phyloP scores from a whole-genome alignment of 1,284 basidiomycete genomes.

The Cutaneotrichosporon sp. region DNA sequence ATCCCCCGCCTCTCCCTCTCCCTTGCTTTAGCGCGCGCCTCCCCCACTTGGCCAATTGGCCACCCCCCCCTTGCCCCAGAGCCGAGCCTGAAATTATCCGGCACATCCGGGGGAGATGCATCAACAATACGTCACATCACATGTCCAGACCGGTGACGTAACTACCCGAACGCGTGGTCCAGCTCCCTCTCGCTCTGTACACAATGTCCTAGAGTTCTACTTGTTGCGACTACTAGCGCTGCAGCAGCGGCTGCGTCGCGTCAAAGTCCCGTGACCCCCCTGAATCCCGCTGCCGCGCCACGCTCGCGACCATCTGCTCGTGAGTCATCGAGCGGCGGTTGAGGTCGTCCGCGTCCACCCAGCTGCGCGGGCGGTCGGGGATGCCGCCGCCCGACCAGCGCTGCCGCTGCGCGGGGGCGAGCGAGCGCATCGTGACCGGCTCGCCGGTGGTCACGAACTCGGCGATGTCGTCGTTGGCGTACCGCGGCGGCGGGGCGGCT shows the following conservation, averaged over 20 bases:
- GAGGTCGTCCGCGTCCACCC: background rate
- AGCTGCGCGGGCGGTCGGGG: background rate
- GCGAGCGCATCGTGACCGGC: background rate
- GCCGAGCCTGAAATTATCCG: no score
- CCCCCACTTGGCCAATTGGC: no score
- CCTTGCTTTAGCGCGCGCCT: no score
- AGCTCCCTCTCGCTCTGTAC: background rate
- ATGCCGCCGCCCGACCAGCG: background rate
- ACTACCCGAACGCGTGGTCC: no score
- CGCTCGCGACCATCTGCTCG: background rate
- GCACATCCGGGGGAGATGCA: no score
- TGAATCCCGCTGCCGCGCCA: background rate
- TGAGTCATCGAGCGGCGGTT: background rate
- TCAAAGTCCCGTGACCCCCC: background rate
- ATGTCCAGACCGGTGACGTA: background rate
- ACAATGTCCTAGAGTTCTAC: background rate
- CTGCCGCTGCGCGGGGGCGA: background rate
- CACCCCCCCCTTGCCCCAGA: no score
- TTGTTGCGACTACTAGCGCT: no score
- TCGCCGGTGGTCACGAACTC: background rate
- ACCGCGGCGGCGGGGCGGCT: background rate
- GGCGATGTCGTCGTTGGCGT: background rate
- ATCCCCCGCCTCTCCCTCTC: no score
- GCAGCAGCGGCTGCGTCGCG: background rate
- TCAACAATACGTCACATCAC: background rate